Evolutionary conservation across 345 rosid genomes (phyloP).

Genomic region (Litchi chinensis): DNA sequence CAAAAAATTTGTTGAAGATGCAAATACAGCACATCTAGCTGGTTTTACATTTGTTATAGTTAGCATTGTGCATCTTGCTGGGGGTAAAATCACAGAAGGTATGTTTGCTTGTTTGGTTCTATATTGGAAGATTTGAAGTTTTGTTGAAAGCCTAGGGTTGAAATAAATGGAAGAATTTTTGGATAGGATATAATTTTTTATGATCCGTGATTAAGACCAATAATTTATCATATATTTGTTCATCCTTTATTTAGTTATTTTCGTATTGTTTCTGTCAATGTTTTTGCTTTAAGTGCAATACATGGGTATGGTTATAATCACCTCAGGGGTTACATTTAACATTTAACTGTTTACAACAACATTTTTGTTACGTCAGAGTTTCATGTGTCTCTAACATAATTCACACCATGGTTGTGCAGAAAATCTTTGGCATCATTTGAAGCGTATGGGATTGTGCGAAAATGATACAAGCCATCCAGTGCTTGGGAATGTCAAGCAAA

Average conservation of each 20-base stretch:
- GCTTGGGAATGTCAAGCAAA: slow-evolving; percentile 77
- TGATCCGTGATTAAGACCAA: background rate
- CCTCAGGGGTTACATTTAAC: background rate
- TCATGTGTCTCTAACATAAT: background rate
- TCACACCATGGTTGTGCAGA: slow-evolving; percentile 42
- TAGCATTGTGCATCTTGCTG: slow-evolving; percentile 78
- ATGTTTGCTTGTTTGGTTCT: slow-evolving; percentile 5
- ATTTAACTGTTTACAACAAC: background rate
- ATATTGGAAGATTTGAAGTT: background rate
- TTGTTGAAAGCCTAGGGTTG: background rate
- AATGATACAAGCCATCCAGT: slow-evolving; percentile 66
- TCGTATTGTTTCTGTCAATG: background rate
- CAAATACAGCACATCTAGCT: slow-evolving; percentile 47
- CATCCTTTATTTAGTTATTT: background rate
- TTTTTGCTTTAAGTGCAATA: background rate
- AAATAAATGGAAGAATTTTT: slow-evolving; percentile 6
- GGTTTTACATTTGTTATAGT: slow-evolving; percentile 79
- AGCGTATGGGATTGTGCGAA: slow-evolving; percentile 66
- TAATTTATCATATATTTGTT: background rate
- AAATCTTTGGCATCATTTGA: slow-evolving; percentile 80
- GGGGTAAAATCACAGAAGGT: slow-evolving; percentile 89
- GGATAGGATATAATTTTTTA: background rate
- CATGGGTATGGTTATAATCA: background rate
- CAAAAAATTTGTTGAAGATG: slow-evolving; percentile 67
- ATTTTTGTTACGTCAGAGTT: background rate